These are phyloP conservation scores for Erythrobasidium hasegawianum DNA, from an alignment of 1,284 basidiomycete species.

Conservation along the genomic window DNA sequence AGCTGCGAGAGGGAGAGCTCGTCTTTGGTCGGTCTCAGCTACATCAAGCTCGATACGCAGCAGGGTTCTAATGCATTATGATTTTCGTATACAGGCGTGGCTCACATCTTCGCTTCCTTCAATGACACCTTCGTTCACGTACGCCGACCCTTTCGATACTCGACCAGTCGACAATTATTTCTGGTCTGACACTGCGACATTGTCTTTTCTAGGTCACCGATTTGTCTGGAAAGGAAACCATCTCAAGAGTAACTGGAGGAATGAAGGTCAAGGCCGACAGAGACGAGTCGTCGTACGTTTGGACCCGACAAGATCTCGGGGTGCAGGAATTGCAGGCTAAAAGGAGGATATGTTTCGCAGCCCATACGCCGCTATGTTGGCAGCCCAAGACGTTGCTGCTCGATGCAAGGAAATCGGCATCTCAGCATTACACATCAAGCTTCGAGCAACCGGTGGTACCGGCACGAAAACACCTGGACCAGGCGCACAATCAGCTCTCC, in stretches of 20 bases:
- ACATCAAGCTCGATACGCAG: neutral
- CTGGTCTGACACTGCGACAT: neutral
- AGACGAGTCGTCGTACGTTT: conserved; percentile 75
- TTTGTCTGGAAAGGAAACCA: conserved; percentile 97
- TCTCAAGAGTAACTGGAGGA: conserved; percentile 94
- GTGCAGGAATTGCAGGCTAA: neutral
- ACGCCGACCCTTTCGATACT: too few relatives aligned
- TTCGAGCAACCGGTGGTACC: conserved; percentile 96
- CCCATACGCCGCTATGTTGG: conserved; percentile 98
- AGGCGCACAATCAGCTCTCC: conserved; percentile 95
- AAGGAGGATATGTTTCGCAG: neutral
- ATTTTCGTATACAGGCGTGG: conserved; percentile 61
- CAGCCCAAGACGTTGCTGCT: conserved; percentile 91
- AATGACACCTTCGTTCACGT: conserved; percentile 99
- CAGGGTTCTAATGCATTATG: neutral
- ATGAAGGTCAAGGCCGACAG: conserved; percentile 99
- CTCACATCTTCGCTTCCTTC: conserved; percentile 91
- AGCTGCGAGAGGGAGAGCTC: conserved; percentile 89
- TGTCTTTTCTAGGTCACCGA: conserved; percentile 60
- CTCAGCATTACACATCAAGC: conserved; percentile 95
- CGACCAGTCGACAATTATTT: neutral
- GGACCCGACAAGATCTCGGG: neutral
- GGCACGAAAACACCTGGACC: conserved; percentile 99
- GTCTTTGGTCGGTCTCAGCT: conserved; percentile 1
- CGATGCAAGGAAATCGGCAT: conserved; percentile 99